A percentile compares a stretch with the other conserved stretches of the same genome.
Conservation (phyloP, 495 filamentous ascomycete genomes). For the Niebla homalea region DNA sequence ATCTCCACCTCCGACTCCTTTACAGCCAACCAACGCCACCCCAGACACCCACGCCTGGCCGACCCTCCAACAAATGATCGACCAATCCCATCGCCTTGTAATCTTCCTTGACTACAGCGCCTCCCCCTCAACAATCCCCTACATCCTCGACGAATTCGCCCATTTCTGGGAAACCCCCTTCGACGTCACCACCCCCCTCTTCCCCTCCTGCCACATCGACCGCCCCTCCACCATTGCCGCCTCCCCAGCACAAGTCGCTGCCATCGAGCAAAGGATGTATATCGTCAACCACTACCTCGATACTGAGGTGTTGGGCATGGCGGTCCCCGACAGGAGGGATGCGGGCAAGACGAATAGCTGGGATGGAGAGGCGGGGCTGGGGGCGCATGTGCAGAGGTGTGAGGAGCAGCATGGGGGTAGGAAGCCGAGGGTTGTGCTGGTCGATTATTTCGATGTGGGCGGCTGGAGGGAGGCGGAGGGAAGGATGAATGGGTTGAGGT, state of each 20-base stretch:
- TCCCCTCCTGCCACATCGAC: slow-evolving; percentile 44
- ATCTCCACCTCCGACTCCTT: slow-evolving; percentile 36
- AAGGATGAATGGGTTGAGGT: slow-evolving; percentile 41
- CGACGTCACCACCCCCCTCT: slow-evolving; percentile 38
- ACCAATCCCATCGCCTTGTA: slow-evolving; percentile 43
- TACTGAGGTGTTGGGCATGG: slow-evolving; percentile 31
- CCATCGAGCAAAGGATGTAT: slow-evolving; percentile 37
- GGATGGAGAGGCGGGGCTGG: slow-evolving; percentile 41
- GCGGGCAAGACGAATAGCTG: slow-evolving; percentile 44
- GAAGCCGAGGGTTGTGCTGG: slow-evolving; percentile 46
- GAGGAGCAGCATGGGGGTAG: slow-evolving; percentile 35
- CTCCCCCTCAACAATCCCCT: slow-evolving; percentile 34
- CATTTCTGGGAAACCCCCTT: slow-evolving; percentile 62
- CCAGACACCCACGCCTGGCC: slow-evolving; percentile 41
- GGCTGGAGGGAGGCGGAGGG: slow-evolving; percentile 44
- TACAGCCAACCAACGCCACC: slow-evolving; percentile 12
- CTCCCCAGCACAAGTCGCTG: background rate
- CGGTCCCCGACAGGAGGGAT: slow-evolving; percentile 40
- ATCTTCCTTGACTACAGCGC: slow-evolving; percentile 48
- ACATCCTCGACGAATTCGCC: slow-evolving; percentile 56
- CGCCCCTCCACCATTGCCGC: slow-evolving; percentile 33
- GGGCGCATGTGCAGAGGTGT: slow-evolving; percentile 42
- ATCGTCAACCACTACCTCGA: slow-evolving; percentile 39
- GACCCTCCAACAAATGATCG: slow-evolving; percentile 48
- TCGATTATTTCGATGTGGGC: slow-evolving; percentile 56